Percentiles rank a stretch among this genome's conserved stretches.
These are phyloP conservation scores for Auricularia auricula-judae DNA, from an alignment of 768 basidiomycete species.

Conservation along the genomic window DNA sequence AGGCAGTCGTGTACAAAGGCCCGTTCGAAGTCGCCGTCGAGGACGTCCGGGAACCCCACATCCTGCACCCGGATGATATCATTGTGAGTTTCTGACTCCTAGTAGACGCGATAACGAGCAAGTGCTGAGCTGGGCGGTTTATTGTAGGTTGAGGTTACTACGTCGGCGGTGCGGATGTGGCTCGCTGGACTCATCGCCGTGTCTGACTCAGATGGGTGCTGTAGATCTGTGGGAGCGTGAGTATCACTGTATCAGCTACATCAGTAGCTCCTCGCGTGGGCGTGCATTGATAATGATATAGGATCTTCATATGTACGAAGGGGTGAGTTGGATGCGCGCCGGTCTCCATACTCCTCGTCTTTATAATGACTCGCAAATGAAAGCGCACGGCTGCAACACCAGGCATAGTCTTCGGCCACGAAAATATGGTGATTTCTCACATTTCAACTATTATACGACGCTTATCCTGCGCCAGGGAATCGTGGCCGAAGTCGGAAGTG, in stretches of 20 bases:
- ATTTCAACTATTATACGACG: too few species aligned
- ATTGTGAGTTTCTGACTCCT: constrained; percentile 22
- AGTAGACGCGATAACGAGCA: too few species aligned
- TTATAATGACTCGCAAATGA: too few species aligned
- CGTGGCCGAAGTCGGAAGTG: too few species aligned
- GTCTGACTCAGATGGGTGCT: too few species aligned
- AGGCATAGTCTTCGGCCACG: too few species aligned
- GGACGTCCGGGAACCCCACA: constrained; percentile 36
- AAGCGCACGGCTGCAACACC: too few species aligned
- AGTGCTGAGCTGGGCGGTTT: not conserved
- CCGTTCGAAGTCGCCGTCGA: constrained; percentile 31
- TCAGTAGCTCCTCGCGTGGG: constrained; percentile 4
- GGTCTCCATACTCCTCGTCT: too few species aligned
- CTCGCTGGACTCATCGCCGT: too few species aligned
- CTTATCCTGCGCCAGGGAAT: too few species aligned
- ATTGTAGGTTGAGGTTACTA: constrained; percentile 5
- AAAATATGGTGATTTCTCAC: too few species aligned
- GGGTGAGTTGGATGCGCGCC: constrained; percentile 10
- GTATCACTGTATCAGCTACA: not conserved
- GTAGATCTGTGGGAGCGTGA: too few species aligned
- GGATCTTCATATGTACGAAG: constrained; percentile 48
- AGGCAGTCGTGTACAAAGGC: constrained; percentile 41
- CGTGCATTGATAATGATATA: constrained; percentile 14
- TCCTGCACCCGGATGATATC: constrained; percentile 42
- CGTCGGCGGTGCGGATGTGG: constrained; percentile 5